Percentiles rank a stretch among this genome's conserved stretches.
Evolutionary conservation across 2,329 filamentous ascomycete species (phyloP).

Genomic region (Xylaria sp.): DNA sequence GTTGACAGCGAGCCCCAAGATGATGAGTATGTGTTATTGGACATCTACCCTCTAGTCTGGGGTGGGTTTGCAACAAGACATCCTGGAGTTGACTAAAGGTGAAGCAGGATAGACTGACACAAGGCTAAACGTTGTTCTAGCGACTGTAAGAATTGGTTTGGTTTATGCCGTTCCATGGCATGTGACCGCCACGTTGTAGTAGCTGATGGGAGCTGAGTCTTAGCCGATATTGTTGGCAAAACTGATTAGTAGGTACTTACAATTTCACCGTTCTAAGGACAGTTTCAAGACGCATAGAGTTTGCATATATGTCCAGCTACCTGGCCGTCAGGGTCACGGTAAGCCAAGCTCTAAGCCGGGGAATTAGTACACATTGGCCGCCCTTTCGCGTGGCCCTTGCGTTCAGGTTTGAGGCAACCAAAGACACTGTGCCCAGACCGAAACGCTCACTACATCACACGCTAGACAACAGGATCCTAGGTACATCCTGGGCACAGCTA

Average conservation of each 20-base stretch:
- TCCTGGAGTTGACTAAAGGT: too few species aligned
- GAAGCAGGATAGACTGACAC: too few species aligned
- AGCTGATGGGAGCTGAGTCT: background rate
- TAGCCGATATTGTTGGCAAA: background rate
- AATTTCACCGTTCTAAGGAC: background rate
- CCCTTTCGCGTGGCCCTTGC: conserved; percentile 6
- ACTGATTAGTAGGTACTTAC: background rate
- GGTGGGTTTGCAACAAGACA: too few species aligned
- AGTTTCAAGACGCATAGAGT: background rate
- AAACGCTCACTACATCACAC: background rate
- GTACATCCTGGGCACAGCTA: background rate
- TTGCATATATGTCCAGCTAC: conserved; percentile 5
- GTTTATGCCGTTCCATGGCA: too few species aligned
- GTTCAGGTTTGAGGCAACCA: conserved; percentile 20
- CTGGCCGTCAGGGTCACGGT: background rate
- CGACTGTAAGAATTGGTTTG: too few species aligned
- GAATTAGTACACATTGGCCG: background rate
- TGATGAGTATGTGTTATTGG: background rate
- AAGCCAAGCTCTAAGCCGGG: background rate
- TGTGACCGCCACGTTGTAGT: background rate
- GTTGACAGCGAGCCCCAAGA: conserved; percentile 6
- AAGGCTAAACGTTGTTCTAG: too few species aligned
- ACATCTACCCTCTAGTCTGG: background rate
- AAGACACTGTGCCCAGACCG: conserved; percentile 3
- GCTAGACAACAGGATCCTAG: background rate